Percentiles rank a stretch among this genome's conserved stretches.
Conservation (phyloP, 2,329 filamentous ascomycete genomes). For the Penicillium fuscoglaucum region DNA sequence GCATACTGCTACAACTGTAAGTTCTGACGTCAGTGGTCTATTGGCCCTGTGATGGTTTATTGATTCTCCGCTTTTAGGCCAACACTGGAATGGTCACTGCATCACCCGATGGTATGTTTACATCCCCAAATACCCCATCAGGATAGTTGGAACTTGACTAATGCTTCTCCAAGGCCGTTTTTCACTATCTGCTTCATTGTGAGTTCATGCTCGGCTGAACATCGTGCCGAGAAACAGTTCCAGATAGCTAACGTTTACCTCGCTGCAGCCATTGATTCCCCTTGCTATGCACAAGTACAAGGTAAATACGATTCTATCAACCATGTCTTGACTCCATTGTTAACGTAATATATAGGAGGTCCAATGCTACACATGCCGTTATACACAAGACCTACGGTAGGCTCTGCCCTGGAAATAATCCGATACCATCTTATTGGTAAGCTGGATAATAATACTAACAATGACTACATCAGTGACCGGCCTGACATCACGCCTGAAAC, state of each 20-base stretch:
- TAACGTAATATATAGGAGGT: conserved; percentile 33
- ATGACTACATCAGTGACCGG: conserved; percentile 29
- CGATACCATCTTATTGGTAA: background rate
- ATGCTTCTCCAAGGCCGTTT: conserved; percentile 38
- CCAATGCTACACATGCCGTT: conserved; percentile 40
- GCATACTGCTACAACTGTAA: conserved; percentile 50
- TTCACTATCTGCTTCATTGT: conserved; percentile 50
- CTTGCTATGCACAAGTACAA: conserved; percentile 43
- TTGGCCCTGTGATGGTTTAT: background rate
- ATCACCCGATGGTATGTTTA: conserved; percentile 44
- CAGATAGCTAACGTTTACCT: conserved; percentile 14
- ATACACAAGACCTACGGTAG: conserved; percentile 41
- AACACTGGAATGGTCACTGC: conserved; percentile 49
- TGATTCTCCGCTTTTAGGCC: conserved; percentile 26
- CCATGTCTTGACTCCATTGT: background rate
- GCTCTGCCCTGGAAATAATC: background rate
- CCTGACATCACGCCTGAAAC: conserved; percentile 42
- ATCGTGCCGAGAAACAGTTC: background rate
- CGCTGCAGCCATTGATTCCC: conserved; percentile 40
- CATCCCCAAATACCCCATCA: background rate
- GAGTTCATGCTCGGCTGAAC: conserved; percentile 16
- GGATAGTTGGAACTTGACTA: background rate
- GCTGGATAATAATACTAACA: conserved; percentile 1
- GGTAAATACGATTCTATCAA: conserved; percentile 19
- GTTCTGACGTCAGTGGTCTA: conserved; percentile 17